Percentiles rank a stretch among this genome's conserved stretches.
phyloP scores from a whole-genome alignment of 345 rosid genomes.

The Boechera stricta region DNA sequence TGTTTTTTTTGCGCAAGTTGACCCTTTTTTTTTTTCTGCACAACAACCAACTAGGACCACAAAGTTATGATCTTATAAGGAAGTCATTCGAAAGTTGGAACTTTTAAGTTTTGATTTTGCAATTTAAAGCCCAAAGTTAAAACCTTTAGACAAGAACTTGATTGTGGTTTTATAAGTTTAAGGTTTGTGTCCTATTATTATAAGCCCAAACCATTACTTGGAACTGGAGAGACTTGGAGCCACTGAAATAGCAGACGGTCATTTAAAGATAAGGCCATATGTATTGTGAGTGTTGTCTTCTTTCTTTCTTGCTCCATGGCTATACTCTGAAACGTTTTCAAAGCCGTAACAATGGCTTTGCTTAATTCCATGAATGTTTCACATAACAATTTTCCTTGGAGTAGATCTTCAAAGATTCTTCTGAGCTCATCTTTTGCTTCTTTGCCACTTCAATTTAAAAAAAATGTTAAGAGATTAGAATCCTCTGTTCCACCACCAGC shows the following conservation, averaged over 20 bases:
- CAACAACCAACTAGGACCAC: slow-evolving; percentile 1
- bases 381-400: background rate
- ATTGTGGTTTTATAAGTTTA: background rate
- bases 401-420: slow-evolving; percentile 28
- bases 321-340: slow-evolving; percentile 2
- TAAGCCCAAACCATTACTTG: slow-evolving; percentile 35
- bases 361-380: slow-evolving; percentile 23
- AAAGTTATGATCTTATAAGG: background rate
- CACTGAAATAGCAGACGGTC: slow-evolving; percentile 14
- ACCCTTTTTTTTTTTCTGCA: background rate
- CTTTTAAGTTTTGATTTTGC: background rate
- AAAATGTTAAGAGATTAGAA: slow-evolving; percentile 9
- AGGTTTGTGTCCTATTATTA: background rate
- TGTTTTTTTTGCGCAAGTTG: slow-evolving; percentile 11
- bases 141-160: slow-evolving; percentile 16
- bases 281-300: background rate
- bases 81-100: slow-evolving; percentile 24
- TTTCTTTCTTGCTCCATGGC: slow-evolving; percentile 6
- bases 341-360: slow-evolving; percentile 38
- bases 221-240: background rate
- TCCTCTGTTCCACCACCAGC: slow-evolving; percentile 24
- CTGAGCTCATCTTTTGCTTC: slow-evolving; percentile 27
- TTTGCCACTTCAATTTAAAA: slow-evolving; percentile 22
- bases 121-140: slow-evolving; percentile 34
- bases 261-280: slow-evolving; percentile 40